A percentile compares a stretch with the other conserved stretches of the same genome.
These are phyloP conservation scores for Colletotrichum eremochloae DNA, from an alignment of 2,329 filamentous ascomycete genomes.

Conservation along the genomic window DNA sequence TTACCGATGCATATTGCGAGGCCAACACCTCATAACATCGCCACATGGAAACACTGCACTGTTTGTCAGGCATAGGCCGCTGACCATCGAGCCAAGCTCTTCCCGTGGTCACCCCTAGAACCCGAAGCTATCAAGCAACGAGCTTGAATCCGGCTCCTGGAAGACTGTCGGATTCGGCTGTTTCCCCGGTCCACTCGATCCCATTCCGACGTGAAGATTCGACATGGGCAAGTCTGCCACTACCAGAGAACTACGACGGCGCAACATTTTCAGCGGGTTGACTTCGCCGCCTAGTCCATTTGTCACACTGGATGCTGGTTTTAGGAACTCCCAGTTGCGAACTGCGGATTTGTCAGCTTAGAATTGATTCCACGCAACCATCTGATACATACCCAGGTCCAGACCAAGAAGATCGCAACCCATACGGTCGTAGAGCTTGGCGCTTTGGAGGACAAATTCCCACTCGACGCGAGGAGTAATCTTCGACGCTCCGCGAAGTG, in stretches of 20 bases:
- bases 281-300: constrained; percentile 61
- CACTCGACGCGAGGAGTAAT: constrained; percentile 85
- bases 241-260: constrained; percentile 81
- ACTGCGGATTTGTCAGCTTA: constrained; percentile 60
- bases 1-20: neutral
- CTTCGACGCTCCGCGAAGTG: constrained; percentile 86
- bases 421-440: constrained; percentile 88
- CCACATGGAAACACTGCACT: neutral
- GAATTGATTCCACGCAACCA: neutral
- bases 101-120: constrained; percentile 66
- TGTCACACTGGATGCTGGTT: constrained; percentile 53
- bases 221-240: constrained; percentile 77
- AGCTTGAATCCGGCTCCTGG: constrained; percentile 91
- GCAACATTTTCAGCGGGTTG: constrained; percentile 77
- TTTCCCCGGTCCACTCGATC: constrained; percentile 56
- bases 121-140: constrained; percentile 92
- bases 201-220: constrained; percentile 57
- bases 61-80: neutral
- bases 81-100: neutral
- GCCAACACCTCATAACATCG: neutral
- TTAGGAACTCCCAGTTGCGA: constrained; percentile 84
- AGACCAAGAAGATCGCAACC: constrained; percentile 92
- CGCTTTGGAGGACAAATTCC: constrained; percentile 90
- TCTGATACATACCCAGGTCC: constrained; percentile 75
- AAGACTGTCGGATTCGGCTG: constrained; percentile 82